Base-by-base conservation (phyloP, 768 basidiomycete genomes). In the Lactifluus piperatus region DNA sequence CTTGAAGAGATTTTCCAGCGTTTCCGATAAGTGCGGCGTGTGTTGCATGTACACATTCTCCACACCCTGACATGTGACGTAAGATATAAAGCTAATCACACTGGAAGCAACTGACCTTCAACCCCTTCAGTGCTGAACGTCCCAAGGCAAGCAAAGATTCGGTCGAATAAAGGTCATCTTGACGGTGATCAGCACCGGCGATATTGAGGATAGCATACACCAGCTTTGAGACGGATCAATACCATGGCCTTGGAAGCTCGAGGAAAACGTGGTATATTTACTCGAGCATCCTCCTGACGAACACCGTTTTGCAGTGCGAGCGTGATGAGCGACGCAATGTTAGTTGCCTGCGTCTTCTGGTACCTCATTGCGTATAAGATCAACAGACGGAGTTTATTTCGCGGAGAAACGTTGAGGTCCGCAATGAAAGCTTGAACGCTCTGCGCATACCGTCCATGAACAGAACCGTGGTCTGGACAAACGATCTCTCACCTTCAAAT, bases 21-120 rank as follows among this genome's bases (percentile, higher is more conserved):
- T 98, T 68, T 97, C 88, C 1, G 88, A 85, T 5, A 99, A 76
- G 71, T 94, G 94, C 7, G 97, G 97, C 16, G 84, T 85, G 67
- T 98, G 97, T 66, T 98, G 97, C 56, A 93, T 99, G 70, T 97
- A 99, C 16, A 98, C 94, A 67, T 99, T 99, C 73, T 99, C 97
- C 4, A 98, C 95, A 2, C 97, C 97, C 91, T 94, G n/a, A 56
- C 4, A 62, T 34, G 36, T 45, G 30, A 60, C 51, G 32, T 41
- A 34, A 32, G 57, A 68, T 45, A 63, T 49, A 22, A 54, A 18
- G n/a, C 48, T 18, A 24, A 34, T 7, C 32, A 22, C 34, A 29
- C 8, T 18, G 8, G 13, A 41, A 36, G 30, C 16, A 22, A 63
- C 73, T 32, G 55, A 91, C 92, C 80, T 97, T 97, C 48, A 99